phyloP scores from a whole-genome alignment of 2,329 filamentous ascomycete genomes.

The Neurospora sp. region DNA sequence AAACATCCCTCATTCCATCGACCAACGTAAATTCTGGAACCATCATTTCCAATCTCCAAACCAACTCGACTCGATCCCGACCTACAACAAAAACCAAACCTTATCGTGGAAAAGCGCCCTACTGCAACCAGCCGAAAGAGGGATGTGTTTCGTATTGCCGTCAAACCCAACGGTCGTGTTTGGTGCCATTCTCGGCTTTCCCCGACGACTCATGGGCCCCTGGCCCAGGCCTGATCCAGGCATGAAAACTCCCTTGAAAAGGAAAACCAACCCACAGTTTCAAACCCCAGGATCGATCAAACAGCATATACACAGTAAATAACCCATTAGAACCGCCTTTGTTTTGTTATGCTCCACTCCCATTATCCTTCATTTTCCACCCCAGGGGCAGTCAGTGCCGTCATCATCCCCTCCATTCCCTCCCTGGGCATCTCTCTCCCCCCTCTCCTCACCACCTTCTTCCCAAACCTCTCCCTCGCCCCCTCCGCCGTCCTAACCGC shows the following conservation, averaged over 20 bases:
- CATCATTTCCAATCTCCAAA: background rate
- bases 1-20: background rate
- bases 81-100: background rate
- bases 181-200: background rate
- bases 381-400: too few species aligned
- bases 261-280: background rate
- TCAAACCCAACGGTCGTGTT: background rate
- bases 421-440: background rate
- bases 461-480: constrained; percentile 16
- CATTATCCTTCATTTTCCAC: too few species aligned
- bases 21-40: background rate
- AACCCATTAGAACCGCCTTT: background rate
- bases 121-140: background rate
- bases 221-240: background rate
- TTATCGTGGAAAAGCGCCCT: background rate
- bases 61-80: background rate
- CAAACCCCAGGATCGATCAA: background rate
- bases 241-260: background rate
- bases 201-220: background rate
- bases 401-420: background rate
- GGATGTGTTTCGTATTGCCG: background rate
- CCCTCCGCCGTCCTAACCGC: constrained; percentile 25
- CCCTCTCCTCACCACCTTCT: background rate
- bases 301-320: background rate
- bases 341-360: background rate